Percentiles rank a stretch among this genome's conserved stretches.
These are phyloP conservation scores for Cladosporium sp. DNA, from an alignment of 2,329 filamentous ascomycete species.

Conservation along the genomic window DNA sequence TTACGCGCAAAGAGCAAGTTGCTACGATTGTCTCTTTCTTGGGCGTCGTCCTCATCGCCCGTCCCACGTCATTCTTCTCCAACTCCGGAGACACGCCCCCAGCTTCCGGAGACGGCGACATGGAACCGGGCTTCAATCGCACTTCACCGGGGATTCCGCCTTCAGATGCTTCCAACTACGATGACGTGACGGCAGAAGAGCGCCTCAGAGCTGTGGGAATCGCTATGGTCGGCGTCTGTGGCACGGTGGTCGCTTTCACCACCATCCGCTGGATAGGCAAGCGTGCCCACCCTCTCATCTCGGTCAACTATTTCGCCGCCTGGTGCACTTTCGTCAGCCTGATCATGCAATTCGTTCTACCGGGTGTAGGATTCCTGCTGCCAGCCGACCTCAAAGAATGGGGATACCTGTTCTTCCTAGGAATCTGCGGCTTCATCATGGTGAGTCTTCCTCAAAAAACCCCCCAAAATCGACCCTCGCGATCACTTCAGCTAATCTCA, in stretches of 20 bases:
- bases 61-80: slow-evolving; percentile 57
- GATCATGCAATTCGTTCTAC: slow-evolving; percentile 53
- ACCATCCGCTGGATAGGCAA: slow-evolving; percentile 75
- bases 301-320: slow-evolving; percentile 75
- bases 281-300: slow-evolving; percentile 75
- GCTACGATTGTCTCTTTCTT: slow-evolving; percentile 69
- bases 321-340: slow-evolving; percentile 66
- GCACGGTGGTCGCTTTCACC: slow-evolving; percentile 68
- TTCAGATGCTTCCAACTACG: slow-evolving; percentile 33
- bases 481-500: slow-evolving; percentile 1
- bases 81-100: slow-evolving; percentile 28
- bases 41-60: slow-evolving; percentile 79
- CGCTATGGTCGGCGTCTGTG: slow-evolving; percentile 71
- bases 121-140: slow-evolving; percentile 25
- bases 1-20: slow-evolving; percentile 70
- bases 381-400: slow-evolving; percentile 56
- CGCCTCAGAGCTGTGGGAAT: slow-evolving; percentile 65
- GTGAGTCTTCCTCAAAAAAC: slow-evolving; percentile 29
- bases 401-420: slow-evolving; percentile 63
- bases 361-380: slow-evolving; percentile 53
- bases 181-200: slow-evolving; percentile 54
- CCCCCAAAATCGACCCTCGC: background rate
- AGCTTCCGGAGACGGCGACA: slow-evolving; percentile 31
- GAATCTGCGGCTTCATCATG: slow-evolving; percentile 71
- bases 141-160: slow-evolving; percentile 22